Base-by-base conservation (phyloP, 2,329 filamentous ascomycete species). In the Alternaria gaisen region DNA sequence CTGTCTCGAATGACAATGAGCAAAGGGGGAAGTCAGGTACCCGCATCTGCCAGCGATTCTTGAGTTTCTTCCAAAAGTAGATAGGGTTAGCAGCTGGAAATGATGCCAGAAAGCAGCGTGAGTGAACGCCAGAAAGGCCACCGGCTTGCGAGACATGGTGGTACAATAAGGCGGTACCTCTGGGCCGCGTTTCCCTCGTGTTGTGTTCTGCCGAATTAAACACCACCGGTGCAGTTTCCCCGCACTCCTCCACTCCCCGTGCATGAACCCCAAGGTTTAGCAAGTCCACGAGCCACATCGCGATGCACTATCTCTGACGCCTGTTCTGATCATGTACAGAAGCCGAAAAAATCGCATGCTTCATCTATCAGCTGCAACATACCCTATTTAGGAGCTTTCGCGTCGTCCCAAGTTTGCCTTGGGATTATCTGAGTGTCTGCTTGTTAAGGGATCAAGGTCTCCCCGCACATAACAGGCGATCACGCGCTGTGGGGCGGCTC, bases 41-140 rank as follows among this genome's bases (percentile, higher is more conserved):
- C 74, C 72, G 73, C 75, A 77, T 77, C 75, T 76, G 72, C 65
- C 72, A 67, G 57, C 60, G 60, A 26, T 51, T 34, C 32, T n/a
- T 11, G 18, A 38, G 52, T 18, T 50, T 47, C 50, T 53, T 56
- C 14, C 41, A 20, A 53, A 30, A 46, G 48, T 55, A 51, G 50
- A 38, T 40, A 41, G 43, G 52, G 54, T 53, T 65, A 57, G 63
- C 54, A 58, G 58, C 51, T 58, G 28, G 4, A 11, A 47, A 20
- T 52, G 40, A 55, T 32, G 51, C 41, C 51, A 58, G 56, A 42
- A 61, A 42, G 61, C 57, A 40, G 60, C 56, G 64, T 58, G 58
- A 59, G 58, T 56, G 56, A 63, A 53, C 62, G 56, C 56, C 53
- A 40, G 54, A 60, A 44, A 46, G 61, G 62, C 57, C 64, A 67